phyloP scores from a whole-genome alignment of 139 green algal genomes.

The Dunaliella primolecta region DNA sequence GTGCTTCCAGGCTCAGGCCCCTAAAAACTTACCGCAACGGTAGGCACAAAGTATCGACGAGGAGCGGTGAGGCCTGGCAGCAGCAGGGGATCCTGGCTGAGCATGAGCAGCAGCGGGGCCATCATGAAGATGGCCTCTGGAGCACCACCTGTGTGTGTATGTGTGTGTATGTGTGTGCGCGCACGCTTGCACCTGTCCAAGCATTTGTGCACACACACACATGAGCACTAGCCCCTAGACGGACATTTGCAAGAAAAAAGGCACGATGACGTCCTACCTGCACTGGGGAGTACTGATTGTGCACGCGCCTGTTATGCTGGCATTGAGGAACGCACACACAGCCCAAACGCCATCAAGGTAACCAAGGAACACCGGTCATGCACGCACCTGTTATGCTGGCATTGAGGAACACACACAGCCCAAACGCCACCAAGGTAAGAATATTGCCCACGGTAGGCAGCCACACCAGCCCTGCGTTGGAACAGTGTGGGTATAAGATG shows the following conservation, averaged over 20 bases:
- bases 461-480: constrained; percentile 57
- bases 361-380: too few relatives aligned
- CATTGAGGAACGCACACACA: constrained; percentile 72
- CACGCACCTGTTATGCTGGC: constrained; percentile 31
- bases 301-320: constrained; percentile 32
- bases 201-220: too few relatives aligned
- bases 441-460: constrained; percentile 80
- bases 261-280: too few relatives aligned
- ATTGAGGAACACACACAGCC: constrained; percentile 69
- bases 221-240: too few relatives aligned
- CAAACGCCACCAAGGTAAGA: constrained; percentile 66
- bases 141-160: constrained; percentile 20
- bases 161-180: not conserved
- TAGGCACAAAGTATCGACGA: constrained; percentile 71
- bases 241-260: too few relatives aligned
- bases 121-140: constrained; percentile 69
- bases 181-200: too few relatives aligned
- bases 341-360: constrained; percentile 65
- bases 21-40: constrained; percentile 23
- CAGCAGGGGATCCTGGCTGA: constrained; percentile 75
- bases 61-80: constrained; percentile 52
- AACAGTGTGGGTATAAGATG: too few relatives aligned
- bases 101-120: constrained; percentile 78
- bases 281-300: too few relatives aligned
- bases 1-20: too few relatives aligned